A percentile compares a stretch with the other conserved stretches of the same genome.
Conservation (phyloP, 768 basidiomycete species). For the Termitomyces sp. region DNA sequence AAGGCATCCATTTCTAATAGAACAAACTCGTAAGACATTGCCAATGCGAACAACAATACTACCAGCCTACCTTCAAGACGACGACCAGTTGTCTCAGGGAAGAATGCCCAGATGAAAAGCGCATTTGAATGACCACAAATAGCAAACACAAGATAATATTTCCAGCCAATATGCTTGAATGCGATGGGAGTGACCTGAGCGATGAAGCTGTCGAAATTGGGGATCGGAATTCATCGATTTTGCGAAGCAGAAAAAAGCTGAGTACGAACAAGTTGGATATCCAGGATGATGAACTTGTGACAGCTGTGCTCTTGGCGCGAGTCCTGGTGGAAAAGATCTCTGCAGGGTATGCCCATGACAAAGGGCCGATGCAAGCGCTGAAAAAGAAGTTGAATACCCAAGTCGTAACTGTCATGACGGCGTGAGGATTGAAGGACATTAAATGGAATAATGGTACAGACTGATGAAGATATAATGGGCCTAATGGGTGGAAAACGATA, state of each 20-base stretch:
- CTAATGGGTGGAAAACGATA: conserved; percentile 13
- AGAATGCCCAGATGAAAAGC: conserved; percentile 42
- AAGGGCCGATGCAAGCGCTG: conserved; percentile 41
- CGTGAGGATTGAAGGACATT: conserved; percentile 18
- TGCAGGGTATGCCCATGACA: conserved; percentile 44
- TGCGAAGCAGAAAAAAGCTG: conserved; percentile 2
- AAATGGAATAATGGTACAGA: conserved; percentile 31
- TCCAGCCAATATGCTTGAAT: conserved; percentile 39
- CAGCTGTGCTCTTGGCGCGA: conserved; percentile 41
- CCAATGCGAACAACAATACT: not conserved
- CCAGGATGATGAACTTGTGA: conserved; percentile 43
- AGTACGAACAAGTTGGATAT: conserved; percentile 38
- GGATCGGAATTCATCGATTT: conserved; percentile 4
- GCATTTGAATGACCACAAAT: conserved; percentile 45
- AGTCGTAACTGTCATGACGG: conserved; percentile 24
- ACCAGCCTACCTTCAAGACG: conserved; percentile 34
- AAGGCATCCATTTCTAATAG: conserved; percentile 39
- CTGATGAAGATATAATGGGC: conserved; percentile 45
- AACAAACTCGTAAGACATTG: not conserved
- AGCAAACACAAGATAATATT: conserved; percentile 41
- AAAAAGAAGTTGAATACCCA: conserved; percentile 50
- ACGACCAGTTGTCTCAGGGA: conserved; percentile 42
- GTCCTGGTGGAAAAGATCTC: conserved; percentile 44
- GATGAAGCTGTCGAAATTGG: conserved; percentile 26
- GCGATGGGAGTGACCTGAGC: conserved; percentile 42